A percentile compares a stretch with the other conserved stretches of the same genome.
Conservation (phyloP, 805 yeast species). For the Wickerhamiella kurtzmanii region DNA sequence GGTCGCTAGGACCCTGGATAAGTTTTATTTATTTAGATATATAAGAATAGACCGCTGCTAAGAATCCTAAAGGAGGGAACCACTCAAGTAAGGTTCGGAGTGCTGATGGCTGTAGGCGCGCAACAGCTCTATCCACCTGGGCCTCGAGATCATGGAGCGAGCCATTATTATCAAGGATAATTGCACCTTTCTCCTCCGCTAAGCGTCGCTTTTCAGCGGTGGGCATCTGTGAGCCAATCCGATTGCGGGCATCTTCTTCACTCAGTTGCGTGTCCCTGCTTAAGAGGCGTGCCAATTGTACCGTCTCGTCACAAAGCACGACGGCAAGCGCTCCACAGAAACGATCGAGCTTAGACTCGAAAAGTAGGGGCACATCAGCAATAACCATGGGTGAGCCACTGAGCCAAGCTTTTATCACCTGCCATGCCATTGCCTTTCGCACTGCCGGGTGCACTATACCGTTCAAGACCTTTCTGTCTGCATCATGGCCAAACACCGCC, state of each 20-base stretch:
- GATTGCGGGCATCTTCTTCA: slow-evolving; percentile 49
- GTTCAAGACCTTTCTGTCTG: slow-evolving; percentile 49
- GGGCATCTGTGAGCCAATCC: slow-evolving; percentile 69
- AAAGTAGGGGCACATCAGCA: slow-evolving; percentile 80
- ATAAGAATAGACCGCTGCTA: neutral
- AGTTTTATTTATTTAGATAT: no score
- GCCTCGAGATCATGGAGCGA: slow-evolving; percentile 32
- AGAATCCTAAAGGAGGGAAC: slow-evolving; percentile 5
- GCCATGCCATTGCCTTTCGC: slow-evolving; percentile 46
- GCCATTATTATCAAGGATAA: slow-evolving; percentile 49
- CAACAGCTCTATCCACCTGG: slow-evolving; percentile 27
- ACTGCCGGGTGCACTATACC: slow-evolving; percentile 82
- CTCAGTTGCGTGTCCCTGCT: slow-evolving; percentile 55
- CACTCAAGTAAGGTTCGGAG: neutral
- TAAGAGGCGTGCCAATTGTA: slow-evolving; percentile 51
- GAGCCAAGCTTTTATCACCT: slow-evolving; percentile 45
- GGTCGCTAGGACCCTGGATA: no score
- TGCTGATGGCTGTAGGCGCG: slow-evolving; percentile 1
- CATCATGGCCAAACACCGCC: slow-evolving; percentile 58
- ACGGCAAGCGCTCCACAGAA: slow-evolving; percentile 62
- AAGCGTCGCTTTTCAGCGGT: slow-evolving; percentile 39
- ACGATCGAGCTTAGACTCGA: slow-evolving; percentile 59
- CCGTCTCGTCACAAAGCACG: slow-evolving; percentile 44
- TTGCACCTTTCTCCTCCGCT: slow-evolving; percentile 36
- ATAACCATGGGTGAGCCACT: slow-evolving; percentile 46